These are phyloP conservation scores for Aquilaria malaccensis DNA, from an alignment of 345 rosid species.

Conservation along the genomic window DNA sequence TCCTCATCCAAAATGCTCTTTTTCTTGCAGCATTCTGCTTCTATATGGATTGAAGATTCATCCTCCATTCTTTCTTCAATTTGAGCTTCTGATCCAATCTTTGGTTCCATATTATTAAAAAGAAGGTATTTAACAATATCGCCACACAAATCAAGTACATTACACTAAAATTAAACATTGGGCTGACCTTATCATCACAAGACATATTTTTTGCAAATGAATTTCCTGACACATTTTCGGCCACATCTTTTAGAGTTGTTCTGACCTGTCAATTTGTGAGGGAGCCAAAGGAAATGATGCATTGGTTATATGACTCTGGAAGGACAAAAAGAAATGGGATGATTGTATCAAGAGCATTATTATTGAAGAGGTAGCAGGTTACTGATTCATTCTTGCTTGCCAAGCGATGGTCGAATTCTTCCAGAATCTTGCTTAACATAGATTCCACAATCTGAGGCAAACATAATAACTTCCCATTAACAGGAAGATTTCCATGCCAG, in stretches of 20 bases:
- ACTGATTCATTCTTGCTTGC: constrained; percentile 56
- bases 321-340: too few relatives aligned
- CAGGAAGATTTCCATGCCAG: too few relatives aligned
- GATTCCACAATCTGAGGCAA: constrained; percentile 66
- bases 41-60: constrained; percentile 16
- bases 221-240: constrained; percentile 15
- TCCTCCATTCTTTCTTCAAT: constrained; percentile 14
- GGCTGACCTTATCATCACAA: constrained; percentile 27
- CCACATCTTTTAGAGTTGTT: constrained; percentile 26
- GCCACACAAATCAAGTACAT: not conserved
- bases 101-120: not conserved
- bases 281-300: not conserved
- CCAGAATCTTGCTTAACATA: constrained; percentile 64
- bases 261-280: constrained; percentile 32
- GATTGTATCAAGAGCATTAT: not conserved
- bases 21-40: constrained; percentile 17
- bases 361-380: constrained; percentile 15
- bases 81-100: constrained; percentile 9
- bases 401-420: constrained; percentile 69
- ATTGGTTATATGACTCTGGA: not conserved
- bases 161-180: not conserved
- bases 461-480: not conserved
- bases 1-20: not conserved
- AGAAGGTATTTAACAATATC: not conserved
- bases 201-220: constrained; percentile 23